Conservation (phyloP, 768 basidiomycete genomes). For the Podaxis sp. region DNA sequence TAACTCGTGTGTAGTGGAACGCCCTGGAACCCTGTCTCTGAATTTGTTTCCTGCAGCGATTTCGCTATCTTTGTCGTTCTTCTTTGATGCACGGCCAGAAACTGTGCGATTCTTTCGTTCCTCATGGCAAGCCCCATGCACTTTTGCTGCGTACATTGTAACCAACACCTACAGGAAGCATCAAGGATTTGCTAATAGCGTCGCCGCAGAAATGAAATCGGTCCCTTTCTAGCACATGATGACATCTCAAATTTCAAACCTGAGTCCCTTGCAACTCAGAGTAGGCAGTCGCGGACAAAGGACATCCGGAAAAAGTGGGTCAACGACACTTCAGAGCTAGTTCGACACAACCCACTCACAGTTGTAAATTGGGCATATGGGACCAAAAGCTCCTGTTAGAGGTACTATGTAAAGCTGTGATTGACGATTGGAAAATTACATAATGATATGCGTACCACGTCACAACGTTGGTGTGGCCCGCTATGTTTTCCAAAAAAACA, state of each 20-base stretch:
- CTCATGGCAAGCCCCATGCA: not conserved
- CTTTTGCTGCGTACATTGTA: not conserved
- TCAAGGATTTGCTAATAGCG: not conserved
- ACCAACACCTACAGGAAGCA: not conserved
- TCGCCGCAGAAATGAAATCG: not conserved
- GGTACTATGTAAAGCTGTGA: too few relatives aligned
- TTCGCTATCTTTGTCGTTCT: not conserved
- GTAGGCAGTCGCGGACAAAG: too few relatives aligned
- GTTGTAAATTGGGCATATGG: too few relatives aligned
- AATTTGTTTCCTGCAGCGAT: not conserved
- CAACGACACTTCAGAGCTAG: too few relatives aligned
- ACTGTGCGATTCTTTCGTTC: not conserved
- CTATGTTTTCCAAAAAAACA: too few relatives aligned
- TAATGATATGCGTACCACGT: too few relatives aligned
- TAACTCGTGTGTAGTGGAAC: not conserved
- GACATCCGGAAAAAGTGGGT: too few relatives aligned
- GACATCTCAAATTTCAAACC: not conserved
- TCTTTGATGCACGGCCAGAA: constrained; percentile 8
- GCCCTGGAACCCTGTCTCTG: not conserved
- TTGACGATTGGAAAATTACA: too few relatives aligned
- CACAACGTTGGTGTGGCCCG: too few relatives aligned
- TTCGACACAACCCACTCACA: too few relatives aligned
- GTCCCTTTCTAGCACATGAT: not conserved
- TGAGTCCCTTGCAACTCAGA: not conserved
- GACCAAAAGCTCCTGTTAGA: too few relatives aligned